Evolutionary conservation across 495 filamentous ascomycete species (phyloP).

Genomic region (Gamarada debralockiae): DNA sequence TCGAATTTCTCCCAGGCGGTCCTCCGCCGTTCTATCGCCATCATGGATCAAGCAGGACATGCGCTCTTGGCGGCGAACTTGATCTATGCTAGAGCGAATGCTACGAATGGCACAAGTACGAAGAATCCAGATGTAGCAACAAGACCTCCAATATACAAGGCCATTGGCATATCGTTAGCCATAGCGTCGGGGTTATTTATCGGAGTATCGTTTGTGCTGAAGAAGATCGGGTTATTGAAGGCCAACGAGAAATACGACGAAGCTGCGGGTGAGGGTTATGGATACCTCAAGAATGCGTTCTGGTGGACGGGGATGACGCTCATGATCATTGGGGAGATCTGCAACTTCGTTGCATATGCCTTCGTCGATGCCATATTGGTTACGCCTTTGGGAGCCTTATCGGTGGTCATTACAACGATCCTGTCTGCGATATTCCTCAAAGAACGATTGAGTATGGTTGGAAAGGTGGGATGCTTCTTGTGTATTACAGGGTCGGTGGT

Average conservation of each 20-base stretch:
- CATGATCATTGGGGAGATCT: slow-evolving; percentile 95
- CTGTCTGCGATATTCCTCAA: slow-evolving; percentile 95
- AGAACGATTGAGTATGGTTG: slow-evolving; percentile 90
- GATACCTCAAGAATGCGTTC: slow-evolving; percentile 91
- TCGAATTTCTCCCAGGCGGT: slow-evolving; percentile 8
- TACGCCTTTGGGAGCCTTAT: slow-evolving; percentile 90
- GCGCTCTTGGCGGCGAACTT: slow-evolving; percentile 39
- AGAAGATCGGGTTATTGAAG: slow-evolving; percentile 85
- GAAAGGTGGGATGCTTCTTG: slow-evolving; percentile 91
- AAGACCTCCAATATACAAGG: slow-evolving; percentile 59
- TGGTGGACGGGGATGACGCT: slow-evolving; percentile 97
- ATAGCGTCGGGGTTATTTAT: slow-evolving; percentile 91
- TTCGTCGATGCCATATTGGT: slow-evolving; percentile 97
- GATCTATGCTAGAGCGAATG: slow-evolving; percentile 43
- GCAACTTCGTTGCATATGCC: slow-evolving; percentile 96
- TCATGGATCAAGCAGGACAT: slow-evolving; percentile 46
- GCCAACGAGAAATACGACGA: slow-evolving; percentile 97
- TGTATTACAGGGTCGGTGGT: slow-evolving; percentile 92
- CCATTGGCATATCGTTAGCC: slow-evolving; percentile 81
- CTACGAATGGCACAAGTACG: slow-evolving; percentile 21
- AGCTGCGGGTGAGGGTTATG: slow-evolving; percentile 88
- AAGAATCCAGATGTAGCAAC: slow-evolving; percentile 9
- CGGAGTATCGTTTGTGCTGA: slow-evolving; percentile 90
- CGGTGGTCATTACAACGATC: slow-evolving; percentile 90
- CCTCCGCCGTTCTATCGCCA: slow-evolving; percentile 7